Conservation (phyloP, 2,329 filamentous ascomycete species). For the Sporothrix globosa region DNA sequence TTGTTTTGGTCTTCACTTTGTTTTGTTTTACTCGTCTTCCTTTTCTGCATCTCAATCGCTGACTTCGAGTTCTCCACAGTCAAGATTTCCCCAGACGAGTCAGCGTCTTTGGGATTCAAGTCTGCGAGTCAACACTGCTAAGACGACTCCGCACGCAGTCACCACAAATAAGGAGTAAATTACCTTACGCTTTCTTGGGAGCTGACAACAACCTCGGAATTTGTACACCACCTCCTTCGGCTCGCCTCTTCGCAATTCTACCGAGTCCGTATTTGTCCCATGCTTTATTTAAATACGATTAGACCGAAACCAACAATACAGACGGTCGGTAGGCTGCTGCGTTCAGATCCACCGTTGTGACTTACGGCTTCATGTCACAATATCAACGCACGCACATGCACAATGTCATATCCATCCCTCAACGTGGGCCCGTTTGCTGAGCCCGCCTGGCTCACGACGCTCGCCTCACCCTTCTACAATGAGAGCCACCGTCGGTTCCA, state of each 20-base stretch:
- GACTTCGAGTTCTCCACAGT: not conserved
- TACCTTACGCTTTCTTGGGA: no score
- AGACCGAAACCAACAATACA: not conserved
- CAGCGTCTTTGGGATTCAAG: not conserved
- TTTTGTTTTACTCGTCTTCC: not conserved
- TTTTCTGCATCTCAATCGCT: not conserved
- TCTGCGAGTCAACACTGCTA: conserved; percentile 4
- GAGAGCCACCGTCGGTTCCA: conserved; percentile 63
- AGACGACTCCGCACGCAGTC: not conserved
- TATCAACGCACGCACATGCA: not conserved
- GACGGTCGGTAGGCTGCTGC: not conserved
- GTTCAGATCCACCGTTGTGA: no score
- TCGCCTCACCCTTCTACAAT: conserved; percentile 62
- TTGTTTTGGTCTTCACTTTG: no score
- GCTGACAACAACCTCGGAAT: not conserved
- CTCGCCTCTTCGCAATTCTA: not conserved
- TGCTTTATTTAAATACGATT: not conserved
- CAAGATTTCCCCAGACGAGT: not conserved
- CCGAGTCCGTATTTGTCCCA: not conserved
- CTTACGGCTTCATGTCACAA: not conserved
- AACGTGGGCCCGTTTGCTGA: conserved; percentile 36
- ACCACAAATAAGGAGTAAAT: no score
- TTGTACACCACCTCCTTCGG: not conserved
- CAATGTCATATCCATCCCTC: not conserved
- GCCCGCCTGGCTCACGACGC: conserved; percentile 41